Evolutionary conservation across 176 grass and related monocot species (phyloP).

Genomic region (Poa pratensis): DNA sequence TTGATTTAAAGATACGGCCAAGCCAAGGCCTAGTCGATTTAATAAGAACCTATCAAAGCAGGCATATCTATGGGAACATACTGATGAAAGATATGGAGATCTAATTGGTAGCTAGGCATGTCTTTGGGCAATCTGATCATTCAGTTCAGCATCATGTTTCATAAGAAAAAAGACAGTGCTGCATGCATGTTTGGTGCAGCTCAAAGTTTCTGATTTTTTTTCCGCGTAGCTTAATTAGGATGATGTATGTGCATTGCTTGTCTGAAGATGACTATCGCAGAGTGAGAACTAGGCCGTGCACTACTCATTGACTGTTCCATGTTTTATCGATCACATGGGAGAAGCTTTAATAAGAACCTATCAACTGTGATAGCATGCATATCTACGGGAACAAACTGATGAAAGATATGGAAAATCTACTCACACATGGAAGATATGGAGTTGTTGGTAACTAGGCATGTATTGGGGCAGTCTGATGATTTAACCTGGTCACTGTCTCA

Average conservation of each 20-base stretch:
- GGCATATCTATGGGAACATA: too few relatives aligned
- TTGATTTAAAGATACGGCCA: background rate
- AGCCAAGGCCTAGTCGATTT: background rate
- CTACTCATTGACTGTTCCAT: background rate
- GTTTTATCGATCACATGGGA: conserved; percentile 38
- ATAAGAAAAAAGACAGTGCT: too few relatives aligned
- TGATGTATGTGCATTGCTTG: conserved; percentile 24
- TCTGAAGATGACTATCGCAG: conserved; percentile 12
- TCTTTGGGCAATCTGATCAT: too few relatives aligned
- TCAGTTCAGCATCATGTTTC: too few relatives aligned
- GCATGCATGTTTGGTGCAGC: conserved; percentile 13
- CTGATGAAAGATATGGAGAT: too few relatives aligned
- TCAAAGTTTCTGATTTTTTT: conserved; percentile 42
- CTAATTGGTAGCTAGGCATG: too few relatives aligned
- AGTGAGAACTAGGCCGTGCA: background rate
- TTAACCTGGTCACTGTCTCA: background rate
- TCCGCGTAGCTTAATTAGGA: too few relatives aligned
- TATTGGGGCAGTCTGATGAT: background rate
- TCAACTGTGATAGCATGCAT: too few relatives aligned
- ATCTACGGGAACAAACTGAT: background rate
- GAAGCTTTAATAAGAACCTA: background rate
- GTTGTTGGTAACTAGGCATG: background rate
- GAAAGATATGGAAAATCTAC: conserved; percentile 12
- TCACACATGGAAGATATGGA: too few relatives aligned
- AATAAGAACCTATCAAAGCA: background rate